Evolutionary conservation across 2,329 filamentous ascomycete genomes (phyloP).

Genomic region (Penicillium sp.): DNA sequence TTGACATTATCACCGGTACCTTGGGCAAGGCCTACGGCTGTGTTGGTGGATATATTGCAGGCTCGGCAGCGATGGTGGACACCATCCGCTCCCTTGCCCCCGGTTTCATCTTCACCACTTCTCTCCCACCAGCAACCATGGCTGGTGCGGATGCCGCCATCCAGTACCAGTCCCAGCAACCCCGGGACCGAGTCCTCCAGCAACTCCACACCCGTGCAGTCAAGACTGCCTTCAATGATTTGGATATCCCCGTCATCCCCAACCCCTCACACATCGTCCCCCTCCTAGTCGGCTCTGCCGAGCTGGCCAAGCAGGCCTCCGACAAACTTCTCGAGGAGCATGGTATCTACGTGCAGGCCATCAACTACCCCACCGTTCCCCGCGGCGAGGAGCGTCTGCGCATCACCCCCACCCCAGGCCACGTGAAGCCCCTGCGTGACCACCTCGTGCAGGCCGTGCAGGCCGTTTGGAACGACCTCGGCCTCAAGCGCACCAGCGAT

Average conservation of each 20-base stretch:
- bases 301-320: conserved; percentile 85
- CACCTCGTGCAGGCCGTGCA: conserved; percentile 82
- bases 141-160: conserved; percentile 88
- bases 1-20: conserved; percentile 97
- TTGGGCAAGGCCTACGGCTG: conserved; percentile 97
- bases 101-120: conserved; percentile 98
- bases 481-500: conserved; percentile 87
- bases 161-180: conserved; percentile 84
- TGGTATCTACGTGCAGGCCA: conserved; percentile 95
- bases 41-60: conserved; percentile 96
- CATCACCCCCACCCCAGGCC: conserved; percentile 93
- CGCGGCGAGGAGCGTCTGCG: conserved; percentile 96
- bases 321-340: conserved; percentile 89
- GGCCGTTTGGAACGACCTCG: conserved; percentile 81
- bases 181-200: conserved; percentile 85
- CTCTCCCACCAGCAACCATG: conserved; percentile 94
- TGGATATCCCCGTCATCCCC: conserved; percentile 92
- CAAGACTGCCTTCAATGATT: conserved; percentile 74
- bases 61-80: conserved; percentile 81
- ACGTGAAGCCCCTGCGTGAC: conserved; percentile 79
- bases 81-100: conserved; percentile 91
- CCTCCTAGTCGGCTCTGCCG: conserved; percentile 88
- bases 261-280: conserved; percentile 97
- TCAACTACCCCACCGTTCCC: conserved; percentile 98
- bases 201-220: conserved; percentile 95